A percentile compares a stretch with the other conserved stretches of the same genome.
These are phyloP conservation scores for Rhizophlyctis rosea DNA, from an alignment of 192 early-diverging fungal genomes.

Conservation along the genomic window DNA sequence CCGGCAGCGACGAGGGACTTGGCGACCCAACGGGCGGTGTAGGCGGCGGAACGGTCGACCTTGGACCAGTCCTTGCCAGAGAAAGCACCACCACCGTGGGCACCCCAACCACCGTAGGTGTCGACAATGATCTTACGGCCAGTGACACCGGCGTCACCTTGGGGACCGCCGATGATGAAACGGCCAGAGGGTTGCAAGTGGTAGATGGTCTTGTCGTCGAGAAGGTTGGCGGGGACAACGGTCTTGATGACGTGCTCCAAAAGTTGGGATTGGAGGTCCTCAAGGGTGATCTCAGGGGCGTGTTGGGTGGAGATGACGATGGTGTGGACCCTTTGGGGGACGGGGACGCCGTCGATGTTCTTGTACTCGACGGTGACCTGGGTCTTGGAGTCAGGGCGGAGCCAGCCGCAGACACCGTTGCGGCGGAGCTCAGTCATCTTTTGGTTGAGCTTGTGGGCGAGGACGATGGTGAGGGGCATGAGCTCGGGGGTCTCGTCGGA, in stretches of 20 bases:
- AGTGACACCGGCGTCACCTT: slow-evolving; percentile 99
- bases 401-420: slow-evolving; percentile 83
- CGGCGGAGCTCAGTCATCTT: slow-evolving; percentile 95
- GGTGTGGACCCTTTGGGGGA: slow-evolving; percentile 94
- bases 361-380: slow-evolving; percentile 99
- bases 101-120: slow-evolving; percentile 92
- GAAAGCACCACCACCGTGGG: slow-evolving; percentile 98
- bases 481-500: slow-evolving; percentile 98
- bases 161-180: slow-evolving; percentile 99
- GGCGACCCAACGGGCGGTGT: slow-evolving; percentile 96
- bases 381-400: slow-evolving; percentile 99
- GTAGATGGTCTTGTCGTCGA: slow-evolving; percentile 87
- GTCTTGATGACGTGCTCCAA: slow-evolving; percentile 89
- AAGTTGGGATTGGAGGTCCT: slow-evolving; percentile 79
- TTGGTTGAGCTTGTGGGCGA: slow-evolving; percentile 97
- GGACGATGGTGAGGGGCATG: slow-evolving; percentile 94
- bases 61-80: slow-evolving; percentile 99
- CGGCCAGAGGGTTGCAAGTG: slow-evolving; percentile 98
- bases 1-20: slow-evolving; percentile 94
- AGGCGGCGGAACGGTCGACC: slow-evolving; percentile 98
- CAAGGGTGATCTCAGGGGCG: slow-evolving; percentile 80
- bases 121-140: slow-evolving; percentile 94
- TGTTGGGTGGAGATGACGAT: slow-evolving; percentile 98
- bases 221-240: slow-evolving; percentile 88
- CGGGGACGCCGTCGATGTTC: slow-evolving; percentile 89